Evolutionary conservation across 1,284 basidiomycete genomes (phyloP), one percentile per base, ranked within the genome.

Genomic region (Rhodotorula sp.): DNA sequence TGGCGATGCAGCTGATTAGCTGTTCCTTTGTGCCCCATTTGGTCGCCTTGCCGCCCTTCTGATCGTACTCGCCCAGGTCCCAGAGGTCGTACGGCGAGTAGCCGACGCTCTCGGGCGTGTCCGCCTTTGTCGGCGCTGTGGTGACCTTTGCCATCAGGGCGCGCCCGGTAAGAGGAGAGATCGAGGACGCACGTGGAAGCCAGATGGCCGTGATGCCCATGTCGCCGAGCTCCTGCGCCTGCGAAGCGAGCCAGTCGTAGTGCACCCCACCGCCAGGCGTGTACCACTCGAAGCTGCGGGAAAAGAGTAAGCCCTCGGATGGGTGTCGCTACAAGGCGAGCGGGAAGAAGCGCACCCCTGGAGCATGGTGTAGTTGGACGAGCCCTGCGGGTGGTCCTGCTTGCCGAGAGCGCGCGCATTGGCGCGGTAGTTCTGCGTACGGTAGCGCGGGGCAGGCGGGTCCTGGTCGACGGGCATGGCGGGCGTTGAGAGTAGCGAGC

Each of bases 1-100:
- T 80, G 54, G 83, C 82, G 80, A 91, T 90, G 21, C 90, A 89
- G 9, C 82, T 80, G 4, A 93, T 79, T 32, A 96, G 86, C 77
- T 97, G 89, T 58, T 92, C 87, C 77, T 90, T 90, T 22, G 89
- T 90, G 29, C 95, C 95, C 92, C 94, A 98, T 74, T 94, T 87
- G n/a, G 94, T 97, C 32, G 65, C 61, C 63, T 87, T 82, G n/a
- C 86, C 83, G 21, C 90, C 91, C 81, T 93, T 95, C 81, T 92
- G 90, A 64, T 92, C 83, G 77, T 97, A 97, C 83, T 97, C 94
- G 60, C 95, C 95, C 19, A 97, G 83, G 66, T 81, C 80, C 73
- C 76, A 81, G 12, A 81, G 75, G 74, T 81, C 79, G 66, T 79
- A 79, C 65, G 50, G 37, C 37, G 37, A 41, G 70, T 84, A 85